Base-by-base conservation (phyloP, 2,329 filamentous ascomycete species). In the Reticulascus tulasneorum region DNA sequence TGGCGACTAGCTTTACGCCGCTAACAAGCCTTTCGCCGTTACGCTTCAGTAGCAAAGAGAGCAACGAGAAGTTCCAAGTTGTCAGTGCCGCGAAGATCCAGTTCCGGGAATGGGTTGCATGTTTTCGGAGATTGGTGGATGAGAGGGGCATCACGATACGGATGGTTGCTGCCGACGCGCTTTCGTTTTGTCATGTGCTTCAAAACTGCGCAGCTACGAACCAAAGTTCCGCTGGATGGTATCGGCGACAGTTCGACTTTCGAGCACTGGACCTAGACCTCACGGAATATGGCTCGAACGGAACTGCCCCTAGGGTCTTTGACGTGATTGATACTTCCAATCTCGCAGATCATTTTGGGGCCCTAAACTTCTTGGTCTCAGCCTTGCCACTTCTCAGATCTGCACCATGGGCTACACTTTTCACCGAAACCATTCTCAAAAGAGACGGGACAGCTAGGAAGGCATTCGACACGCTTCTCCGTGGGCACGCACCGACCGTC, bases 251-350 rank as follows among this genome's bases (percentile, higher is more conserved):
- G 12, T 62, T 62, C 40, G 59, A 67, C 23, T 50, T 55, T 12
- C 55, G 58, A 8, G 47, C 55, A 1, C 49, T 78, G 4, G 38
- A 52, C 2, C 56, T 80, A 5, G 65, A 75, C 29, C 29, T 50
- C 2, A 41, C 40, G 2, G 59, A 62, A 4, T 78, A 77, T 44
- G 51, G 53, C 3, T 43, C 45, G 4, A 35, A 33, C 7, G 49
- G 51, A 3, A 32, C 36, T 11, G 67, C 60, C 1, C 68, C 72
- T 0, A 53, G 45, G 5, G 28, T 36, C 4, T 82, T 81, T 46
- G 67, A 79, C 47, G 58, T 73, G 5, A 73, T 82, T 35, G 75
- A 82, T 42, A 77, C 73, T 0, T 66, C 64, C 3, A 66, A 68
- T 29, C 48, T 69, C 3, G 50, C 55, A 5, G 64, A 66, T 26